Percentiles rank a stretch among this genome's conserved stretches.
Conservation (phyloP, 768 basidiomycete species). For the Leucosporidium yakuticum region DNA sequence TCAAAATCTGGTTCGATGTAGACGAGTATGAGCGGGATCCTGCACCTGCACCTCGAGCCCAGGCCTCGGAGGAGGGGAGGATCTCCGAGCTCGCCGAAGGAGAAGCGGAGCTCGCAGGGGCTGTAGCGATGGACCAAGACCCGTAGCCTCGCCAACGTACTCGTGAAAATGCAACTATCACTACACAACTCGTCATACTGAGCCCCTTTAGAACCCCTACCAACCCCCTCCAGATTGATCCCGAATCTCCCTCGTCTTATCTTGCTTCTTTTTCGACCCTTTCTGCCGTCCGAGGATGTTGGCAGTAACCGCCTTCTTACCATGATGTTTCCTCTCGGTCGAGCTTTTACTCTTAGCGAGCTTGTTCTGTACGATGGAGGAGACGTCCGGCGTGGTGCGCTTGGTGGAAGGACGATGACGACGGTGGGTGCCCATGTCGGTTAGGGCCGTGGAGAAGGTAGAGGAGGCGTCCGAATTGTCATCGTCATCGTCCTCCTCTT, state of each 20-base stretch:
- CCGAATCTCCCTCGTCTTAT: slow-evolving; percentile 40
- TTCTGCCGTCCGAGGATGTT: slow-evolving; percentile 54
- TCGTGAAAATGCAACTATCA: no score
- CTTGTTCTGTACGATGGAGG: slow-evolving; percentile 57
- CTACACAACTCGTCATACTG: no score
- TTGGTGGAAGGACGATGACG: slow-evolving; percentile 44
- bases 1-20: background rate
- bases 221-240: background rate
- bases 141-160: no score
- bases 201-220: no score
- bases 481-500: slow-evolving; percentile 15
- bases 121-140: no score
- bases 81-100: no score
- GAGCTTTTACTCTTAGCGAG: slow-evolving; percentile 56
- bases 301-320: slow-evolving; percentile 57
- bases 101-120: no score
- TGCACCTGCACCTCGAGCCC: no score
- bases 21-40: background rate
- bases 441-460: slow-evolving; percentile 13
- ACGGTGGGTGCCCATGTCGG: background rate
- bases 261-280: slow-evolving; percentile 81
- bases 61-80: no score
- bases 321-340: slow-evolving; percentile 70
- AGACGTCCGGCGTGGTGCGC: slow-evolving; percentile 50
- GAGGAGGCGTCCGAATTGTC: background rate